Conservation (phyloP, 495 filamentous ascomycete species). For the Polyplosphaeria fusca region DNA sequence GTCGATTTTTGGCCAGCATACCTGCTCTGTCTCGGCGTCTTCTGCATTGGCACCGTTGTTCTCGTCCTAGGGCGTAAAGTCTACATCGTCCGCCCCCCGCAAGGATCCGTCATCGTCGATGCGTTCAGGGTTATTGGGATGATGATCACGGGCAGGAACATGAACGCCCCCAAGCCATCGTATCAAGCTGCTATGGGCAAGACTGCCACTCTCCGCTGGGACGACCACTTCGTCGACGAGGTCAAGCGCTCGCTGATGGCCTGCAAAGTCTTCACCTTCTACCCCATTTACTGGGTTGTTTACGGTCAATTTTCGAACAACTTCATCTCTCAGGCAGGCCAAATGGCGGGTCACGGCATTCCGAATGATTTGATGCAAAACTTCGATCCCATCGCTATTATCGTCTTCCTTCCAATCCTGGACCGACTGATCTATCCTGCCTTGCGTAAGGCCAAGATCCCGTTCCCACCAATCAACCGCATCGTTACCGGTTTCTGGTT, state of each 20-base stretch:
- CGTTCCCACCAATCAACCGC: constrained; percentile 69
- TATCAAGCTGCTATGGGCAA: constrained; percentile 52
- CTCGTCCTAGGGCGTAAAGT: constrained; percentile 54
- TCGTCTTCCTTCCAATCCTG: constrained; percentile 67
- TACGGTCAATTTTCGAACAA: constrained; percentile 41
- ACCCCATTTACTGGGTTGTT: constrained; percentile 52
- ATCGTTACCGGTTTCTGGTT: constrained; percentile 70
- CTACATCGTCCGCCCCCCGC: constrained; percentile 62
- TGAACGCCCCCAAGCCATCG: constrained; percentile 57
- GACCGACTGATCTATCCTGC: constrained; percentile 66
- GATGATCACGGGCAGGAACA: constrained; percentile 47
- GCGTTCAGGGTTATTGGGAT: constrained; percentile 61
- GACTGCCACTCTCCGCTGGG: constrained; percentile 48
- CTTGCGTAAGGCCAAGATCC: constrained; percentile 61
- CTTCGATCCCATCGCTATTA: constrained; percentile 72
- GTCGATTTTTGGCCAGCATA: constrained; percentile 74
- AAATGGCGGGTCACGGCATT: constrained; percentile 55
- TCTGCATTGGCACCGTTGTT: constrained; percentile 52
- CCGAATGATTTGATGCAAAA: constrained; percentile 75
- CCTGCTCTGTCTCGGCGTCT: constrained; percentile 63
- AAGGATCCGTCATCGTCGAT: constrained; percentile 60
- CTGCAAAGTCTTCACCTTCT: constrained; percentile 60
- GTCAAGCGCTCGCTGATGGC: constrained; percentile 57
- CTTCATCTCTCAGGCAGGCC: constrained; percentile 55
- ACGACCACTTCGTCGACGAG: constrained; percentile 63